Evolutionary conservation across 208 protist genomes (phyloP).

Genomic region (Trypanosoma rangeli): DNA sequence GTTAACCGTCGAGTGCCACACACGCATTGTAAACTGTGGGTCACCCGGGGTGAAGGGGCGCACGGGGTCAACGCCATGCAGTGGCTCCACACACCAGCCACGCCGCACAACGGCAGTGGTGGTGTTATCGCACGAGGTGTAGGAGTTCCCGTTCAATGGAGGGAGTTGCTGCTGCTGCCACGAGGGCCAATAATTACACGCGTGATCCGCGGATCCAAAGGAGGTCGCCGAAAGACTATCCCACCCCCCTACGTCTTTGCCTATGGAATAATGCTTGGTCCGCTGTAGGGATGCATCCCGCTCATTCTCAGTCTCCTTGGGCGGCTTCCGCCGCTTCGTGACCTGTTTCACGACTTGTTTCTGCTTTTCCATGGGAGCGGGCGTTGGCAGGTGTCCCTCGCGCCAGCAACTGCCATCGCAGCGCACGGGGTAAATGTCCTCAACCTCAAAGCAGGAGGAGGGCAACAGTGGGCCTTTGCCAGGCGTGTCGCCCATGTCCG

Average conservation of each 20-base stretch:
- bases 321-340: background rate
- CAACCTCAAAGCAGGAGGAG: slow-evolving; percentile 36
- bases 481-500: background rate
- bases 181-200: background rate
- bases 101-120: slow-evolving; percentile 14
- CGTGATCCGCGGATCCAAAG: background rate
- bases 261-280: too few relatives aligned
- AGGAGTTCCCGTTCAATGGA: background rate
- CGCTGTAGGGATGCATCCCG: background rate
- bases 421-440: slow-evolving; percentile 40
- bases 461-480: background rate
- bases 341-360: slow-evolving; percentile 31
- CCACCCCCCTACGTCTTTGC: too few relatives aligned
- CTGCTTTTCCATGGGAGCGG: slow-evolving; percentile 48
- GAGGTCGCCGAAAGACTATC: background rate
- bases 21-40: slow-evolving; percentile 22
- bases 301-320: background rate
- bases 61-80: slow-evolving; percentile 36
- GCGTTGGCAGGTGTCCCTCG: slow-evolving; percentile 38
- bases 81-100: slow-evolving; percentile 61
- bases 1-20: slow-evolving; percentile 30
- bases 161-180: background rate
- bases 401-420: slow-evolving; percentile 59
- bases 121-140: background rate
- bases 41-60: slow-evolving; percentile 15